These are phyloP conservation scores for Sechiopsis laciniata DNA, from an alignment of 306 rosid species.

Conservation along the genomic window DNA sequence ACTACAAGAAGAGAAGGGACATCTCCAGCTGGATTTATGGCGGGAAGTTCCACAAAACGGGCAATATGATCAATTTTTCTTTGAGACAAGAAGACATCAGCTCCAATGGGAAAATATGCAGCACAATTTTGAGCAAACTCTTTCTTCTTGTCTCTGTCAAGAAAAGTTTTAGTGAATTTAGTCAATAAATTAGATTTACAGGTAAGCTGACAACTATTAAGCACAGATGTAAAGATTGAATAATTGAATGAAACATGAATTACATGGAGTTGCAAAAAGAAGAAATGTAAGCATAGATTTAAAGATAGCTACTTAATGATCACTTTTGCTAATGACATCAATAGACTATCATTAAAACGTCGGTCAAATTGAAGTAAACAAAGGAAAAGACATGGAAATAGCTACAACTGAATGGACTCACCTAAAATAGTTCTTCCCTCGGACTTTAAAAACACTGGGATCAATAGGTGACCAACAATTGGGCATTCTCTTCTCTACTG, in stretches of 20 bases:
- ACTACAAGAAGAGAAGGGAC: conserved; percentile 75
- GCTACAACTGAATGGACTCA: conserved; percentile 23
- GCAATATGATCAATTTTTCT: conserved; percentile 86
- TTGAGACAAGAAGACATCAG: conserved; percentile 65
- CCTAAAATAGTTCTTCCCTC: conserved; percentile 81
- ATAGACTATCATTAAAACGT: neutral
- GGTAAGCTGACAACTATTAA: neutral
- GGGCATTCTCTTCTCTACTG: conserved; percentile 55
- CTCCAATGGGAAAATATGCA: conserved; percentile 80
- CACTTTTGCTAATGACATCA: neutral
- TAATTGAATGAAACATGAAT: conserved; percentile 5
- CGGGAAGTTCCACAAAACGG: conserved; percentile 88
- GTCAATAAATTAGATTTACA: neutral
- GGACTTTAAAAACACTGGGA: conserved; percentile 73
- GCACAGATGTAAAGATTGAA: neutral
- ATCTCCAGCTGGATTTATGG: conserved; percentile 51
- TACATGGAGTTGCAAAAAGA: conserved; percentile 14
- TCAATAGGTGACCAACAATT: conserved; percentile 86
- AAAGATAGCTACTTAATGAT: neutral
- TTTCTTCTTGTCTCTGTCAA: conserved; percentile 89
- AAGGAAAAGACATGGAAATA: neutral
- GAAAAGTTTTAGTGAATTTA: conserved; percentile 1
- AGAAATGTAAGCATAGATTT: neutral
- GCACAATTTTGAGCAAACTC: conserved; percentile 64
- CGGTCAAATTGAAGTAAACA: neutral